These are phyloP conservation scores for Verruconis gallopava DNA, from an alignment of 2,329 filamentous ascomycete genomes.

Conservation along the genomic window DNA sequence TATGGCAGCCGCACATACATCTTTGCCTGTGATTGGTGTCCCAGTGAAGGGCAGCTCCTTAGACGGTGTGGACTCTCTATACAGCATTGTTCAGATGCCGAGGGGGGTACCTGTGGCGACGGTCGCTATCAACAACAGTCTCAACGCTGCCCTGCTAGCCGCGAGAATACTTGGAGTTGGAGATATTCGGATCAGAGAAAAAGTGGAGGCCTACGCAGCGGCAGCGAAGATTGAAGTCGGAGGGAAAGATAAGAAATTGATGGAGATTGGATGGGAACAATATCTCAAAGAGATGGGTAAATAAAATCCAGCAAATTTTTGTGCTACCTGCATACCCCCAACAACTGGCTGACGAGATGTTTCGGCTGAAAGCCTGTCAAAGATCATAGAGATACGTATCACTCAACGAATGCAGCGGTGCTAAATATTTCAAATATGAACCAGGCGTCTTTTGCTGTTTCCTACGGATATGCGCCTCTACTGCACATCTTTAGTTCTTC, in stretches of 20 bases:
- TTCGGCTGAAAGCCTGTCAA: no score
- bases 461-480: no score
- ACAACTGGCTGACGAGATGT: no score
- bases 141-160: constrained; percentile 35
- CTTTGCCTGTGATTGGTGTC: constrained; percentile 37
- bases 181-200: constrained; percentile 40
- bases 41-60: constrained; percentile 37
- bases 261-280: constrained; percentile 6
- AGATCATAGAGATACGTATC: no score
- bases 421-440: no score
- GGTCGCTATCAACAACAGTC: constrained; percentile 33
- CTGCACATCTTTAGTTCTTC: no score
- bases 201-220: constrained; percentile 39
- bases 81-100: constrained; percentile 41
- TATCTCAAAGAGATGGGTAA: constrained; percentile 10
- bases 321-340: constrained; percentile 1
- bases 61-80: constrained; percentile 36
- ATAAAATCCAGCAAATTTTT: background rate
- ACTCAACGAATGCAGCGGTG: no score
- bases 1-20: constrained; percentile 38
- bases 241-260: constrained; percentile 10
- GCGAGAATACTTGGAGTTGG: constrained; percentile 31
- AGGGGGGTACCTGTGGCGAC: constrained; percentile 31
- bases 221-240: constrained; percentile 4
- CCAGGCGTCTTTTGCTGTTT: no score